Base-by-base conservation (phyloP, 345 rosid genomes). In the Gossypium sturtianum region DNA sequence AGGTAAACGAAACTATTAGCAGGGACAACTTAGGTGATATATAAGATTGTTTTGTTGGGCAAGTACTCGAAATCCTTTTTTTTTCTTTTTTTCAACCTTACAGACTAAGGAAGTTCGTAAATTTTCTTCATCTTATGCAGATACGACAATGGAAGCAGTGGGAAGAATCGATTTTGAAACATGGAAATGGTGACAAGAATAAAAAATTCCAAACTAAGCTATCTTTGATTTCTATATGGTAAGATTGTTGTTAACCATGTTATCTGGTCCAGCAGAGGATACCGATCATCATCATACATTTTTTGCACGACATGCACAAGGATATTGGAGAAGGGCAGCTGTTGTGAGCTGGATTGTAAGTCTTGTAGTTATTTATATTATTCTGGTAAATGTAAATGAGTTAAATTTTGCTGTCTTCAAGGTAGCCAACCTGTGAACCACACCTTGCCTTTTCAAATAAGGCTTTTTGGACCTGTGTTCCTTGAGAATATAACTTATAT, bases 111-210 rank as follows among this genome's bases (percentile, higher is more conserved):
- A 44, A 66, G 13, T n/a, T 20, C 3, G 23, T 43, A 49, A 47
- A 12, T 3, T 44, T 9, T 53, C 16, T 71, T 72, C 52, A 19
- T 2, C 11, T 49, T 51, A 3, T 77, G 73, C 64, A 94, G 98
- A 88, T 94, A 76, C 79, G 86, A 52, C 88, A 85, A 78, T 94
- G 98, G 98, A 89, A 87, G 82, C 61, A 27, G 1, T 94, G 98
- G 97, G 97, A 94, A 75, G 76, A 82, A 1, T 75, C 77, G 12
- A 65, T 78, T 23, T n/a, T 74, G 51, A 59, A 15, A n/a, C 12
- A 17, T 29, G 25, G 7, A 49, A 49, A 16, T 38, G 82, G 82
- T 84, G 79, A 34, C 27, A 44, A 51, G 17, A 54, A 52, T 23
- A 41, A 38, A 17, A 25, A 12, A 53, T 60, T 16, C 58, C 11